Conservation (phyloP, 2,329 filamentous ascomycete species). For the Berkeleyomyces basicola region DNA sequence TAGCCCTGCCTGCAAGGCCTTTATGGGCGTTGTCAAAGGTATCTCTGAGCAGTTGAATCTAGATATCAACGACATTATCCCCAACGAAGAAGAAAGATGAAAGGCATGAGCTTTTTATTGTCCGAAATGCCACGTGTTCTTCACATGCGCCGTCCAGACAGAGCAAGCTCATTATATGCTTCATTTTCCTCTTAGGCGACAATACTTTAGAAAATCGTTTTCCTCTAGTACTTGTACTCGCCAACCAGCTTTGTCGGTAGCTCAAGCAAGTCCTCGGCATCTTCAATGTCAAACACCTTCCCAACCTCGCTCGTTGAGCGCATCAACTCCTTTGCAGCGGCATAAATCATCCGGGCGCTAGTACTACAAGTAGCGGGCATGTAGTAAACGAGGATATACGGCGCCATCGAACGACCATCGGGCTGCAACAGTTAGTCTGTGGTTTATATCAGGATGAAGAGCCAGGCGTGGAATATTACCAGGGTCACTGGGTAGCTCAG, state of each 20-base stretch:
- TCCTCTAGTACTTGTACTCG: conserved; percentile 14
- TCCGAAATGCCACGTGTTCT: not conserved
- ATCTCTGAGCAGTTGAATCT: conserved; percentile 51
- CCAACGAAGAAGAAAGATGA: conserved; percentile 19
- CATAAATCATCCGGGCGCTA: conserved; percentile 83
- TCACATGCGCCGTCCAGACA: not conserved
- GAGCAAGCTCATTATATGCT: not conserved
- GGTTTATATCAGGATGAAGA: not conserved
- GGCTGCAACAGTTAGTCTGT: conserved; percentile 31
- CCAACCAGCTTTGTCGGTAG: conserved; percentile 48
- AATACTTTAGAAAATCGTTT: not conserved
- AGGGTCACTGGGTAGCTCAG: conserved; percentile 81
- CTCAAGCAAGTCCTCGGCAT: conserved; percentile 64
- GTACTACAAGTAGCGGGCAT: conserved; percentile 81
- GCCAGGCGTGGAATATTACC: conserved; percentile 29
- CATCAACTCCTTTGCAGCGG: conserved; percentile 90
- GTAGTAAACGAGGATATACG: conserved; percentile 91
- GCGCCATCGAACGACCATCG: conserved; percentile 70
- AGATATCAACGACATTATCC: conserved; percentile 36
- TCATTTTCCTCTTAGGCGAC: not conserved
- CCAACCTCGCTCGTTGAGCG: conserved; percentile 84
- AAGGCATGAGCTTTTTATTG: conserved; percentile 12
- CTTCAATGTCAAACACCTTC: conserved; percentile 69
- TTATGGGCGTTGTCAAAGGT: conserved; percentile 62
- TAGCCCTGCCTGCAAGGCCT: conserved; percentile 71